A percentile compares a stretch with the other conserved stretches of the same genome.
These are phyloP conservation scores for Aspergillus jensenii DNA, from an alignment of 2,329 filamentous ascomycete species.

Conservation along the genomic window DNA sequence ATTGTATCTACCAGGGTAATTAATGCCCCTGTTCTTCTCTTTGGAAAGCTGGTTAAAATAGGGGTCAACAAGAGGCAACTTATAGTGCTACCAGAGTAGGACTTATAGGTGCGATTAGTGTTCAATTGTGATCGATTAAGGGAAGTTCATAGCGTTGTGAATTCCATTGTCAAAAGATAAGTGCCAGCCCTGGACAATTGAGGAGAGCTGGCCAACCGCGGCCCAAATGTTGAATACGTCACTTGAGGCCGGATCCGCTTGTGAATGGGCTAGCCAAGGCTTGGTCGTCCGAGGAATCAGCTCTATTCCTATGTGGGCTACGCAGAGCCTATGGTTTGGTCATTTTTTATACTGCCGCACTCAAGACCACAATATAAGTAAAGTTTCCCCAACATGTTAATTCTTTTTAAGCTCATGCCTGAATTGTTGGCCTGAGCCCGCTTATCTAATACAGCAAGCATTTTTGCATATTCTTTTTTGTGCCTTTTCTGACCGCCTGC, in stretches of 20 bases:
- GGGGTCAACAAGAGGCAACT: neutral
- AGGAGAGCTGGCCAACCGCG: no score
- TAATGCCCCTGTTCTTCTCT: neutral
- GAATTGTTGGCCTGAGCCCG: no score
- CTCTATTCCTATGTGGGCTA: no score
- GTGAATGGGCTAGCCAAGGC: neutral
- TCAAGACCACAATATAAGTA: no score
- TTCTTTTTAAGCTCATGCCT: no score
- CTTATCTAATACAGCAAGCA: neutral
- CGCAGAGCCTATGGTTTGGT: neutral
- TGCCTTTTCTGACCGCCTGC: neutral
- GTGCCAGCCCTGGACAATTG: no score
- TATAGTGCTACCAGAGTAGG: neutral
- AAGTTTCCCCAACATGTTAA: no score
- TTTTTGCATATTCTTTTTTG: neutral
- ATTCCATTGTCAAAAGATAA: neutral
- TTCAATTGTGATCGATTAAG: neutral
- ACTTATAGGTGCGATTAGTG: neutral
- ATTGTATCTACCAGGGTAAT: constrained; percentile 26
- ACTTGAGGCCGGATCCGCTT: neutral
- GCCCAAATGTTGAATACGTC: neutral
- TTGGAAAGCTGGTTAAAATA: neutral
- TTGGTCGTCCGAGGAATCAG: neutral
- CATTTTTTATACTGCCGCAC: neutral
- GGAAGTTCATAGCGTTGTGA: neutral